Evolutionary conservation across 2,329 filamentous ascomycete species (phyloP).

Genomic region (Arthrobotrys entomopaga): DNA sequence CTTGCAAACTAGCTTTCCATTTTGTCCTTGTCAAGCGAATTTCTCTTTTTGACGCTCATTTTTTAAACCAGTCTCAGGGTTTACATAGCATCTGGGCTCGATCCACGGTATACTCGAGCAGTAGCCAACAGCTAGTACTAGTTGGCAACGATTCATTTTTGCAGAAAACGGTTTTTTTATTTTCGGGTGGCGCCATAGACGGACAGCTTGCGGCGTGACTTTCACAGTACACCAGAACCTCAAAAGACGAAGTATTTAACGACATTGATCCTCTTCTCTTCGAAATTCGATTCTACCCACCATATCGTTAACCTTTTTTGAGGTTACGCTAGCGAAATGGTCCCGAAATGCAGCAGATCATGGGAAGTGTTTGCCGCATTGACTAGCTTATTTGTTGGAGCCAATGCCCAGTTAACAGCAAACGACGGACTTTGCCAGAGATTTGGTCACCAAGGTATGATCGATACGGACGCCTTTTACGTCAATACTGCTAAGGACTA

Average conservation of each 20-base stretch:
- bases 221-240: no score
- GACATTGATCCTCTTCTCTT: background rate
- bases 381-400: constrained; percentile 33
- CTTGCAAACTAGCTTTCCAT: background rate
- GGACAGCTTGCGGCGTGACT: constrained; percentile 11
- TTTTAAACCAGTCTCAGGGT: background rate
- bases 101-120: no score
- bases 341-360: constrained; percentile 36
- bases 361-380: constrained; percentile 49
- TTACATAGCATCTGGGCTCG: no score
- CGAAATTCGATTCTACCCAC: background rate
- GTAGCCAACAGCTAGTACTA: no score
- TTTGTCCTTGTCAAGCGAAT: background rate
- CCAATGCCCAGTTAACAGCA: constrained; percentile 32
- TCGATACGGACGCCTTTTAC: background rate
- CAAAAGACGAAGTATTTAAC: no score
- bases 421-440: constrained; percentile 49
- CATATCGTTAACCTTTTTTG: background rate
- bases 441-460: constrained; percentile 47
- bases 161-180: constrained; percentile 12
- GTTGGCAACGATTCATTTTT: background rate
- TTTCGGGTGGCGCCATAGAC: constrained; percentile 25
- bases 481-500: background rate
- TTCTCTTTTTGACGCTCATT: background rate
- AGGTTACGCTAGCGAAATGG: constrained; percentile 25